Evolutionary conservation across 129 eudicot genomes (phyloP).

Genomic region (Saussurea involucrata): DNA sequence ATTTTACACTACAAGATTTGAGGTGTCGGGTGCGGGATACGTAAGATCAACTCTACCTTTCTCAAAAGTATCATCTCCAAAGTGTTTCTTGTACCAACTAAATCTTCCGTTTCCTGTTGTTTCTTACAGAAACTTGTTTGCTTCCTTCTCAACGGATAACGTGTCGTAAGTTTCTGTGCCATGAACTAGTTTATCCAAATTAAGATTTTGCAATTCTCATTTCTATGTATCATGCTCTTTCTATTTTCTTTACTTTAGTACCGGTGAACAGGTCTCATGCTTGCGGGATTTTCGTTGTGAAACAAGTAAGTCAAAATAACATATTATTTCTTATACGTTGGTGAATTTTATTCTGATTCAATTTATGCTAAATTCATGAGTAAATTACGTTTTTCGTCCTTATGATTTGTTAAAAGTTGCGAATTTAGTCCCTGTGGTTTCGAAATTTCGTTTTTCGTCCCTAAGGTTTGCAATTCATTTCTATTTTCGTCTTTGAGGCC

Average conservation of each 20-base stretch:
- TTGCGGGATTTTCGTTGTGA: constrained; percentile 18
- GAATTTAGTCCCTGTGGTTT: too few relatives aligned
- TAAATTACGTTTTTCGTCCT: too few relatives aligned
- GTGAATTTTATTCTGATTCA: constrained; percentile 3
- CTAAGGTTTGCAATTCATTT: too few relatives aligned
- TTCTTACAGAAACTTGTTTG: constrained; percentile 35
- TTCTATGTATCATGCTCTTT: background rate
- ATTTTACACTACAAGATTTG: constrained; percentile 20
- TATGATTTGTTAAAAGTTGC: too few relatives aligned
- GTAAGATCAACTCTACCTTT: constrained; percentile 29
- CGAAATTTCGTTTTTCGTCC: too few relatives aligned
- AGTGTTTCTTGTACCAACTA: constrained; percentile 1
- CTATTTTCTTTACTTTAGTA: background rate
- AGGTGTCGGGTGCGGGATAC: constrained; percentile 29
- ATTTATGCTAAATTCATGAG: background rate
- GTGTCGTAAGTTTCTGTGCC: constrained; percentile 30
- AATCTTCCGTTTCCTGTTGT: background rate
- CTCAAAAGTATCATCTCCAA: background rate
- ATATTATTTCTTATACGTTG: background rate
- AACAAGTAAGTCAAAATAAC: constrained; percentile 16
- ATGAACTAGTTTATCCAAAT: background rate
- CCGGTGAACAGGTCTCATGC: constrained; percentile 31
- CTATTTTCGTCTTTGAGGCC: too few relatives aligned
- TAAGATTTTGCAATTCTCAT: background rate
- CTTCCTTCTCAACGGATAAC: constrained; percentile 22